These are phyloP conservation scores for Lunularia cruciata DNA, from an alignment of 225 moss, liverwort and hornwort species.

Conservation along the genomic window DNA sequence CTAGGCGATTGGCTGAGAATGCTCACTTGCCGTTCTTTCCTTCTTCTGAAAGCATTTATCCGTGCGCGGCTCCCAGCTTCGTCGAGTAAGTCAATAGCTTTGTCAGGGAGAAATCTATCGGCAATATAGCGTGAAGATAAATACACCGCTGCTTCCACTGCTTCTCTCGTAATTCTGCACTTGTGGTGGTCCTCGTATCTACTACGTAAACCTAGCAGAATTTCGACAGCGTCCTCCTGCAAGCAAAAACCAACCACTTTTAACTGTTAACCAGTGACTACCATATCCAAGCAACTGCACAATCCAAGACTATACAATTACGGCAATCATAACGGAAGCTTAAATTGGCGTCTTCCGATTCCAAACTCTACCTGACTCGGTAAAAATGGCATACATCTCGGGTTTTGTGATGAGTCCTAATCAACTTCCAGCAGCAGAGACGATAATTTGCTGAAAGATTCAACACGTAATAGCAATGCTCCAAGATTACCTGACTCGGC, in stretches of 20 bases:
- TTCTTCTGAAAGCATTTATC: conserved; percentile 70
- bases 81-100: conserved; percentile 95
- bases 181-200: conserved; percentile 90
- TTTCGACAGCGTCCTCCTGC: conserved; percentile 86
- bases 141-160: conserved; percentile 88
- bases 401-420: too few species aligned
- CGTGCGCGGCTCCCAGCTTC: conserved; percentile 96
- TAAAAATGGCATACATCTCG: too few species aligned
- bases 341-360: too few species aligned
- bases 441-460: too few species aligned
- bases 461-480: too few species aligned
- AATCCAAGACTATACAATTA: not conserved
- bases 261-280: not conserved
- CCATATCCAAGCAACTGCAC: not conserved
- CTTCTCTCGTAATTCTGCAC: conserved; percentile 87
- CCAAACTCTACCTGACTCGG: too few species aligned
- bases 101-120: conserved; percentile 92
- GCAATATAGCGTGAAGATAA: conserved; percentile 86
- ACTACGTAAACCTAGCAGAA: conserved; percentile 81
- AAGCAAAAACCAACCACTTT: not conserved
- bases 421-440: too few species aligned
- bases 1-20: conserved; percentile 79
- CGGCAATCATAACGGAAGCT: too few species aligned
- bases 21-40: conserved; percentile 79
- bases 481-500: conserved; percentile 91